phyloP scores from a whole-genome alignment of 164 flowering plant genomes.

The Piper betle region DNA sequence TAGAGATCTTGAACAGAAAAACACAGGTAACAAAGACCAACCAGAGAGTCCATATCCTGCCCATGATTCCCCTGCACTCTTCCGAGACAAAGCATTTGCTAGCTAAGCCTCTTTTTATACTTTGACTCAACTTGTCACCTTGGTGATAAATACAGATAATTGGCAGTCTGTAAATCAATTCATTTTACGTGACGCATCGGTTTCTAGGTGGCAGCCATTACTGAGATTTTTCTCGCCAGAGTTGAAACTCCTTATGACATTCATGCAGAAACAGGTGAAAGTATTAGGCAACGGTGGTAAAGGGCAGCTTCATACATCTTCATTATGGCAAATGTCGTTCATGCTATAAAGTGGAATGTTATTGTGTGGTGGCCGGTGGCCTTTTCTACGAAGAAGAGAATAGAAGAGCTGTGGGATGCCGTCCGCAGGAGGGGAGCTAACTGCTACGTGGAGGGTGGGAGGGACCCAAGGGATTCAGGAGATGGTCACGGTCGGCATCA shows the following conservation, averaged over 20 bases:
- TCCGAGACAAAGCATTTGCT: neutral
- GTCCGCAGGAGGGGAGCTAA: neutral
- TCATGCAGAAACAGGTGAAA: neutral
- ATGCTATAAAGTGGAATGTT: too few relatives aligned
- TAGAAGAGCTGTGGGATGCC: neutral
- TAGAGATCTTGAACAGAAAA: conserved; percentile 13
- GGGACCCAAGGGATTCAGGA: conserved; percentile 3
- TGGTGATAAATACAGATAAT: too few relatives aligned
- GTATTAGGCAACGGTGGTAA: neutral
- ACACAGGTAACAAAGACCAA: conserved; percentile 14
- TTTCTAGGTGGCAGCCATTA: neutral
- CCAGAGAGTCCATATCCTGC: conserved; percentile 17
- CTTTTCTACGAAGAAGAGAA: neutral
- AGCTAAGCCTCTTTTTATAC: conserved; percentile 4
- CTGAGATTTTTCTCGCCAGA: neutral
- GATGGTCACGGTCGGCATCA: neutral
- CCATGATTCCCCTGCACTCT: conserved; percentile 6
- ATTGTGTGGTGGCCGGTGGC: neutral
- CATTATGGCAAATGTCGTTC: neutral
- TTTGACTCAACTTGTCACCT: neutral
- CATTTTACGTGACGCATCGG: neutral
- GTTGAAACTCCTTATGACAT: neutral
- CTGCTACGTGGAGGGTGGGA: neutral
- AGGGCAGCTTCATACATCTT: neutral
- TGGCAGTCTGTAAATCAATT: neutral